These are phyloP conservation scores for Kalaharituber pfeilii DNA, from an alignment of 2,329 filamentous ascomycete species.

Conservation along the genomic window DNA sequence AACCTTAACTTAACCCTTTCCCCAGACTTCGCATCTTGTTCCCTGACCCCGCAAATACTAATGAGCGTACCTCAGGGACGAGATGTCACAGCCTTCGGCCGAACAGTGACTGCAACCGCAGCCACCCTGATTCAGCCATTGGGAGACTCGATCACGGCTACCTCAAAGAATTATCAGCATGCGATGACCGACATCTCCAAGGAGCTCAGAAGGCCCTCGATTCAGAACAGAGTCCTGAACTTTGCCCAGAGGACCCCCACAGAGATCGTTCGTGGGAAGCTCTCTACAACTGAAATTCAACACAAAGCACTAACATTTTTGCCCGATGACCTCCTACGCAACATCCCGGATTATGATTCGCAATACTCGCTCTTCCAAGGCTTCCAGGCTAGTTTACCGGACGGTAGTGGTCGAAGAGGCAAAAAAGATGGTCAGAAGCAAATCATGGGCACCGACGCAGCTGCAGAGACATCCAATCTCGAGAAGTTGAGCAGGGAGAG, in stretches of 20 bases:
- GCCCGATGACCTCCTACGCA: conserved; percentile 71
- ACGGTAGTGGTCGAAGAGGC: conserved; percentile 42
- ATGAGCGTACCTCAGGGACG: conserved; percentile 13
- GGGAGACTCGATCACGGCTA: conserved; percentile 30
- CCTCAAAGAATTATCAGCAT: conserved; percentile 55
- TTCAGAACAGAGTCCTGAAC: conserved; percentile 81
- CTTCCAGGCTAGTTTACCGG: conserved; percentile 78
- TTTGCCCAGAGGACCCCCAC: conserved; percentile 83
- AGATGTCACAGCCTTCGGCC: conserved; percentile 49
- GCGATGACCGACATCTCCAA: conserved; percentile 81
- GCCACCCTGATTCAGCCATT: conserved; percentile 67
- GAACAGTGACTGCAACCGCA: conserved; percentile 88
- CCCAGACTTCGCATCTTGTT: not conserved
- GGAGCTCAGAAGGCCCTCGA: conserved; percentile 62
- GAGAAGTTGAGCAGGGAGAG: conserved; percentile 64
- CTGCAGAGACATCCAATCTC: conserved; percentile 44
- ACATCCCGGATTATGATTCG: conserved; percentile 75
- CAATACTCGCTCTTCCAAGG: conserved; percentile 90
- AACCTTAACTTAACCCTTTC: not conserved
- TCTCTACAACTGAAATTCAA: conserved; percentile 83
- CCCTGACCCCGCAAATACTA: not conserved
- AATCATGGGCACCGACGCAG: conserved; percentile 15
- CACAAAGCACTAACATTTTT: conserved; percentile 78
- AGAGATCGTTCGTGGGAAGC: conserved; percentile 77
- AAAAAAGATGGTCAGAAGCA: conserved; percentile 32